These are phyloP conservation scores for Ophiosphaerella korrae DNA, from an alignment of 2,329 filamentous ascomycete genomes.

Conservation along the genomic window DNA sequence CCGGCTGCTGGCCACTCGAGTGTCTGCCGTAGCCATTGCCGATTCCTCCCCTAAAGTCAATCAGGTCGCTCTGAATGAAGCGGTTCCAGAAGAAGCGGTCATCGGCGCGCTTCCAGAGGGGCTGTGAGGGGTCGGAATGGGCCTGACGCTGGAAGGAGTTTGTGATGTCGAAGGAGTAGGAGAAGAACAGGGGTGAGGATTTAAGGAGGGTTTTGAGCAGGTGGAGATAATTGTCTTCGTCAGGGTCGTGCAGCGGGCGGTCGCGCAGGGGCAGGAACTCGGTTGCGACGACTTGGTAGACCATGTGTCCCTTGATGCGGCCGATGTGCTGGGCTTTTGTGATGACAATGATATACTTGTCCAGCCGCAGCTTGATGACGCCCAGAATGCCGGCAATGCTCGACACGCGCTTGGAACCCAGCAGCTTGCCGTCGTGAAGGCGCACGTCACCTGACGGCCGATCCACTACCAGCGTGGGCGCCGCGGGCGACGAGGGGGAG, in stretches of 20 bases:
- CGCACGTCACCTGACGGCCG: constrained; percentile 89
- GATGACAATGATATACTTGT: constrained; percentile 97
- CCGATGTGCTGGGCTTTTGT: constrained; percentile 92
- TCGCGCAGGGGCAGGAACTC: constrained; percentile 95
- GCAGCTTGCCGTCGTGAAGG: constrained; percentile 77
- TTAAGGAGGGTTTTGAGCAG: constrained; percentile 83
- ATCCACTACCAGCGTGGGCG: constrained; percentile 86
- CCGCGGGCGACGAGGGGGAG: constrained; percentile 89
- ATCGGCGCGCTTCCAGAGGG: constrained; percentile 90
- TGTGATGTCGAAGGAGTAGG: constrained; percentile 94
- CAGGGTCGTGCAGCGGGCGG: constrained; percentile 84
- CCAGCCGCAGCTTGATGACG: constrained; percentile 87
- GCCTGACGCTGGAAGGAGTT: constrained; percentile 96
- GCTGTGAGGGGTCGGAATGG: constrained; percentile 70
- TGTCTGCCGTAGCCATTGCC: constrained; percentile 59
- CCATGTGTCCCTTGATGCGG: constrained; percentile 90
- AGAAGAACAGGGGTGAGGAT: constrained; percentile 93
- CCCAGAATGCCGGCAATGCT: constrained; percentile 95
- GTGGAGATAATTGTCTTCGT: constrained; percentile 88
- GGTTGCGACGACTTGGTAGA: constrained; percentile 89
- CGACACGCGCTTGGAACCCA: constrained; percentile 81
- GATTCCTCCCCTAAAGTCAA: constrained; percentile 76
- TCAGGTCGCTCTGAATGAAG: constrained; percentile 87
- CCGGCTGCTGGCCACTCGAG: constrained; percentile 72
- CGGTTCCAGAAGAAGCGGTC: constrained; percentile 99